Evolutionary conservation across 2,329 filamentous ascomycete genomes (phyloP).

Genomic region (Aphanocladium album): DNA sequence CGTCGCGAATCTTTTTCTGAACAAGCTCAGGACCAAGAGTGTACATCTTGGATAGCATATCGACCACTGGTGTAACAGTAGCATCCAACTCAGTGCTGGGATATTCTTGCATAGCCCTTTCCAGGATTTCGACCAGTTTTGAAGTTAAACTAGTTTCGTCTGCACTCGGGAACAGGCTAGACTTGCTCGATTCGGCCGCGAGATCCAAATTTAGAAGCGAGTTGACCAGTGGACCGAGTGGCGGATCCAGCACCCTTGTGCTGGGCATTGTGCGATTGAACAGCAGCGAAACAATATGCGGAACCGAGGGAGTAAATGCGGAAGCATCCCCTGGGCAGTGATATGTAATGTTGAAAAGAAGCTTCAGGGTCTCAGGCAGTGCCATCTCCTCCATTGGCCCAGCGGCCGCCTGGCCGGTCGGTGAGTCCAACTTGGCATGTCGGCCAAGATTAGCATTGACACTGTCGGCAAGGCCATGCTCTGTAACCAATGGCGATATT

Average conservation of each 20-base stretch:
- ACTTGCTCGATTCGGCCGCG: slow-evolving; percentile 45
- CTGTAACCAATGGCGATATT: slow-evolving; percentile 43
- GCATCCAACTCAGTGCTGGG: slow-evolving; percentile 66
- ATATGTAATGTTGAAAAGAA: slow-evolving; percentile 84
- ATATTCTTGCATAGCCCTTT: slow-evolving; percentile 59
- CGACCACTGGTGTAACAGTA: slow-evolving; percentile 66
- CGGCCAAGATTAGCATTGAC: slow-evolving; percentile 65
- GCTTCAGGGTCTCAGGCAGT: slow-evolving; percentile 75
- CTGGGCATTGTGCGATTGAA: slow-evolving; percentile 52
- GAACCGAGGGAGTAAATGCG: slow-evolving; percentile 63
- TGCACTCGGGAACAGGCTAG: slow-evolving; percentile 61
- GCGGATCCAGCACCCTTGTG: slow-evolving; percentile 64
- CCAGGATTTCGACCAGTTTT: slow-evolving; percentile 65
- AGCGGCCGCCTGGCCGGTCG: slow-evolving; percentile 26
- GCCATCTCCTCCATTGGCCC: slow-evolving; percentile 72
- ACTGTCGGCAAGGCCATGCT: slow-evolving; percentile 42
- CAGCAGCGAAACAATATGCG: slow-evolving; percentile 67
- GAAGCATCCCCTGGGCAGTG: slow-evolving; percentile 58
- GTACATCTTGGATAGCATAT: slow-evolving; percentile 66
- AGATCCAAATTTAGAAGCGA: slow-evolving; percentile 75
- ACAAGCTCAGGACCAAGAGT: slow-evolving; percentile 60
- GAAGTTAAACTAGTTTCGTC: slow-evolving; percentile 56
- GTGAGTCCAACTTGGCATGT: slow-evolving; percentile 51
- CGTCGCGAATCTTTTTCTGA: slow-evolving; percentile 55
- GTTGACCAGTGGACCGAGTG: slow-evolving; percentile 70